These are phyloP conservation scores for Nidularia pulvinata DNA, from an alignment of 768 basidiomycete species.

Conservation along the genomic window DNA sequence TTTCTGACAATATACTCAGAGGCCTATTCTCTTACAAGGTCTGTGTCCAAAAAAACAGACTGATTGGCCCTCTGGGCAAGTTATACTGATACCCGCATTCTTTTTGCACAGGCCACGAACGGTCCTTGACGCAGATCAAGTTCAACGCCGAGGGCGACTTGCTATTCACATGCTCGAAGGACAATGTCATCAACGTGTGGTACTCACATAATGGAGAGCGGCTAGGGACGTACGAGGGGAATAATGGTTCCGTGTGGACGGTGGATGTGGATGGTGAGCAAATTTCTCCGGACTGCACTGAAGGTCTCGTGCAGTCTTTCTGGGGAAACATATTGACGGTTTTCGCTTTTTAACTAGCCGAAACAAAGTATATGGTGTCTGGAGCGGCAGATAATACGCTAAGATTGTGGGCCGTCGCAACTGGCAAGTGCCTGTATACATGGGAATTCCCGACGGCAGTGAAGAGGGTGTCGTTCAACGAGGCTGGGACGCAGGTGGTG, in stretches of 20 bases:
- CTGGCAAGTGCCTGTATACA: constrained; percentile 89
- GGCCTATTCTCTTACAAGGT: constrained; percentile 80
- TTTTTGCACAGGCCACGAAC: constrained; percentile 80
- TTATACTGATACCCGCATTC: constrained; percentile 2
- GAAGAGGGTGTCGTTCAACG: constrained; percentile 92
- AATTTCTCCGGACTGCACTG: constrained; percentile 1
- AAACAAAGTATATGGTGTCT: constrained; percentile 85
- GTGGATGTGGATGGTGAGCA: constrained; percentile 92
- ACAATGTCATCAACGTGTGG: constrained; percentile 95
- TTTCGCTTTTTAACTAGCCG: constrained; percentile 35
- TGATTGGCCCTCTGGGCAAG: not conserved
- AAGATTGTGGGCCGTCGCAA: constrained; percentile 86
- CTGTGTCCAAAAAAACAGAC: not conserved
- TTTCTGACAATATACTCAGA: constrained; percentile 30
- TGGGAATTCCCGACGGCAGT: constrained; percentile 99
- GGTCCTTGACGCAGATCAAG: constrained; percentile 96
- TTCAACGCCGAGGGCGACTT: constrained; percentile 97
- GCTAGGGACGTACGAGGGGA: constrained; percentile 93
- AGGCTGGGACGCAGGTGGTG: constrained; percentile 80
- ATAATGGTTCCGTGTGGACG: constrained; percentile 98
- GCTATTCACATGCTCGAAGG: constrained; percentile 95
- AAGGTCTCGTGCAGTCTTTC: not conserved
- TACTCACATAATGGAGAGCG: constrained; percentile 97
- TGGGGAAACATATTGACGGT: not conserved
- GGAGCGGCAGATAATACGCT: constrained; percentile 95